Base-by-base conservation (phyloP, 306 rosid species). In the Acacia acuminata region DNA sequence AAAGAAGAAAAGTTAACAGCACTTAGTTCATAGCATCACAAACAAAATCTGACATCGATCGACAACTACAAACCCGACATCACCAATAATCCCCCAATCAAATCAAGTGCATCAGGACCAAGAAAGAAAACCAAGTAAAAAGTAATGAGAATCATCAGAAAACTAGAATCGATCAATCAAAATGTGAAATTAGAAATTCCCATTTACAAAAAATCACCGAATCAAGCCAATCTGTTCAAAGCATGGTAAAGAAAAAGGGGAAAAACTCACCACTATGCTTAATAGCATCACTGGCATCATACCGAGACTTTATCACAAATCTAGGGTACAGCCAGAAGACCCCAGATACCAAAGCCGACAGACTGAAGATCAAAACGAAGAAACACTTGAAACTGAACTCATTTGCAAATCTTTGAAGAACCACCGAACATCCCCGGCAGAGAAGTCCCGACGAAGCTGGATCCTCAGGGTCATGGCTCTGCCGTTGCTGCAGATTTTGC, bases 271-370 rank as follows among this genome's bases (percentile, higher is more conserved):
- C 97, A 76, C 92, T 83, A 67, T 86, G 88, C 83, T 92, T 95
- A 78, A 92, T 83, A 50, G 44, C 85, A 71, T 87, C 85, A 68
- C 82, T 89, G 2, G 96, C 98, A 75, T 93, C 99, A 75, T 87
- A 95, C 44, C 88, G 80, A 4, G 8, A 42, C 3, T 78, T 72
- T 38, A 60, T 27, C 5, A 82, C n/a, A 64, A 68, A 81, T 66
- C 66, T 71, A 13, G 99, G 99, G 90, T 92, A 86, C 81, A 92
- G 56, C 96, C 97, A 96, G 73, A 93, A 96, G 88, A 96, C 58
- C 79, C 92, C 94, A 75, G 94, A 90, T 24, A 93, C 67, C 10
- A 96, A 81, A 82, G 91, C 89, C 12, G 93, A 79, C 0, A 96
- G 45, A 58, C 89, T 85, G 79, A 96, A 56, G 20, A 93, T 2